phyloP scores from a whole-genome alignment of 345 rosid species.

The Mercurialis annua region DNA sequence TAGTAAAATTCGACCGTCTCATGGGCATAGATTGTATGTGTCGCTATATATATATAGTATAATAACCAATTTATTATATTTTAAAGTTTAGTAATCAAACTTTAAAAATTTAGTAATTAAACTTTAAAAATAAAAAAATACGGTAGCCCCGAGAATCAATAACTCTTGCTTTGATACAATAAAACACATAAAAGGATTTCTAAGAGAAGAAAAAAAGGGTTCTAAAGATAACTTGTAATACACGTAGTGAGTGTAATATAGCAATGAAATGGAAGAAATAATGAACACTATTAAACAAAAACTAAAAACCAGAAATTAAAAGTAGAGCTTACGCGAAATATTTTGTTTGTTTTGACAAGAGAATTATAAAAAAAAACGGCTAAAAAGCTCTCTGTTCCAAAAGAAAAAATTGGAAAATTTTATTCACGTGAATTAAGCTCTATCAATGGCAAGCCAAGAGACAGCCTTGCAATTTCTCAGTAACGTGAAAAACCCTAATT shows the following conservation, averaged over 20 bases:
- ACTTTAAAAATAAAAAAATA: no score
- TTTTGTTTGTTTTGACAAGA: neutral
- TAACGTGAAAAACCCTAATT: constrained; percentile 8
- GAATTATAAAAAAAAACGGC: neutral
- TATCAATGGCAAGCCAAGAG: neutral
- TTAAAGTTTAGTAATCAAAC: no score
- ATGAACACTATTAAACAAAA: constrained; percentile 1
- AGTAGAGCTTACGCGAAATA: neutral
- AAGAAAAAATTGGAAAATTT: neutral
- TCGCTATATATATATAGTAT: no score
- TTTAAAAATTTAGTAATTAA: no score
- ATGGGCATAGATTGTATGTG: no score
- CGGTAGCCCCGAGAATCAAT: no score
- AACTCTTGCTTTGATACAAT: no score
- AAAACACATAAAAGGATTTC: neutral
- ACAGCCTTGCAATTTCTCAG: constrained; percentile 2
- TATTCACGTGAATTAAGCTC: constrained; percentile 20
- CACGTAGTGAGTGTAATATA: neutral
- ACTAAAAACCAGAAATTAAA: neutral
- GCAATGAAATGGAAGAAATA: neutral
- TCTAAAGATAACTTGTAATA: neutral
- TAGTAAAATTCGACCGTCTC: no score
- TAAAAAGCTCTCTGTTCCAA: neutral
- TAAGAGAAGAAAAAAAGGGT: neutral
- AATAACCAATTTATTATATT: no score